A percentile compares a stretch with the other conserved stretches of the same genome.
Conservation (phyloP, 352 stramenopile genomes). For the Elongisporangium prolatum region DNA sequence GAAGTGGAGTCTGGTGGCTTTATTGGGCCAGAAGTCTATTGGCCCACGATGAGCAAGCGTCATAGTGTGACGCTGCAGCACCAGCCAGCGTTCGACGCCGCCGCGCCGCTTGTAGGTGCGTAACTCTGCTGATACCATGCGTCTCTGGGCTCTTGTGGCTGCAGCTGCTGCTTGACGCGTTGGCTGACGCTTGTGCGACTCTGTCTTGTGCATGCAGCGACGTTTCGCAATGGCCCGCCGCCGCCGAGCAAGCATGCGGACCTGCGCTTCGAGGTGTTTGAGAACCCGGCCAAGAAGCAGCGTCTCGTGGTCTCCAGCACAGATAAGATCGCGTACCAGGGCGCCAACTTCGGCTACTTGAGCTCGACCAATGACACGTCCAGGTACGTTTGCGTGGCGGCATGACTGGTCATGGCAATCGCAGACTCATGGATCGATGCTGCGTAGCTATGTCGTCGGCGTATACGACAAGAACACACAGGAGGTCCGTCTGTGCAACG, state of each 20-base stretch:
- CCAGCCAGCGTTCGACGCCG: constrained; percentile 46
- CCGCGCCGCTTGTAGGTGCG: constrained; percentile 58
- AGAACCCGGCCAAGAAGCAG: constrained; percentile 79
- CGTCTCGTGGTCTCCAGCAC: constrained; percentile 70
- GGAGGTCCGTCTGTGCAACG: constrained; percentile 72
- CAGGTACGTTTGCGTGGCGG: constrained; percentile 16
- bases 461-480: constrained; percentile 74
- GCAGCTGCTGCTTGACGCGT: not conserved
- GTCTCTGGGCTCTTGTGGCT: not conserved
- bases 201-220: constrained; percentile 28
- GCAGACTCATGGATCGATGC: not conserved
- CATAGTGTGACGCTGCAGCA: constrained; percentile 59
- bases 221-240: constrained; percentile 77
- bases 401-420: not conserved
- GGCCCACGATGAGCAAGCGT: constrained; percentile 47
- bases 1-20: not conserved
- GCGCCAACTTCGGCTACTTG: constrained; percentile 83
- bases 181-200: not conserved
- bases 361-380: constrained; percentile 61
- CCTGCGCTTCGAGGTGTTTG: constrained; percentile 75
- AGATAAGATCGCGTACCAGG: constrained; percentile 81
- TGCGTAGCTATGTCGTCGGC: constrained; percentile 55
- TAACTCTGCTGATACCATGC: not conserved
- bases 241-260: constrained; percentile 47
- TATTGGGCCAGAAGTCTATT: not conserved